These are phyloP conservation scores for Globisporangium irregulare DNA, from an alignment of 352 stramenopile genomes.

Conservation along the genomic window DNA sequence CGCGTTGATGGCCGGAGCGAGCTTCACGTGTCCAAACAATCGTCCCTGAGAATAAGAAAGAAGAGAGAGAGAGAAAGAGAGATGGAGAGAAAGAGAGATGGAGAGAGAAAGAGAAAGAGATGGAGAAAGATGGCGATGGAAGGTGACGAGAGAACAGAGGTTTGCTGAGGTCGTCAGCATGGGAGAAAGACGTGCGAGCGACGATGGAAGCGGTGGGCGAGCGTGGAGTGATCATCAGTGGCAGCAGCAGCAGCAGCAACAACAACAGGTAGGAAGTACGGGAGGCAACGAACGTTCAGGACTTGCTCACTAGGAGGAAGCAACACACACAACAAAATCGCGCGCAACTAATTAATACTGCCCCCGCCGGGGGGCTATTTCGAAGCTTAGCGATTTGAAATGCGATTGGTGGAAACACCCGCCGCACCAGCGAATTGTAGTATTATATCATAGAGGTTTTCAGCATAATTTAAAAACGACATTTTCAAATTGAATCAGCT, in stretches of 20 bases:
- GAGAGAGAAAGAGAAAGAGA: neutral
- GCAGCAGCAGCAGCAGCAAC: neutral
- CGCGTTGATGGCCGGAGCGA: neutral
- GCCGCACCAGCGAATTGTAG: neutral
- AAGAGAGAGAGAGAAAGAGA: neutral
- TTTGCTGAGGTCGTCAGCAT: neutral
- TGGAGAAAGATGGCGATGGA: neutral
- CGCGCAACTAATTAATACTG: constrained; percentile 14
- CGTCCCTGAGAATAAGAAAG: neutral
- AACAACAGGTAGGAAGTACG: constrained; percentile 23
- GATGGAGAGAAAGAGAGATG: neutral
- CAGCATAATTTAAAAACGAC: neutral
- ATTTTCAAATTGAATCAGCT: neutral
- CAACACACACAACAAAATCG: neutral
- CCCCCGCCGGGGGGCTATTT: constrained; percentile 1
- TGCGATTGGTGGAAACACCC: constrained; percentile 4
- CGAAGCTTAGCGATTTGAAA: neutral
- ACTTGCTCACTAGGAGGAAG: constrained; percentile 23
- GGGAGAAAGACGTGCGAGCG: neutral
- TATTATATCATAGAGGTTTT: neutral
- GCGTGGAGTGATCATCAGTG: neutral
- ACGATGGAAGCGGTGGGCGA: neutral
- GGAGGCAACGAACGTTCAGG: constrained; percentile 8
- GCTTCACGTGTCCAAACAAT: neutral
- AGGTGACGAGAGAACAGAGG: constrained; percentile 1